These are phyloP conservation scores for Aspergillus neoniger DNA, from an alignment of 2,329 filamentous ascomycete species.

Conservation along the genomic window DNA sequence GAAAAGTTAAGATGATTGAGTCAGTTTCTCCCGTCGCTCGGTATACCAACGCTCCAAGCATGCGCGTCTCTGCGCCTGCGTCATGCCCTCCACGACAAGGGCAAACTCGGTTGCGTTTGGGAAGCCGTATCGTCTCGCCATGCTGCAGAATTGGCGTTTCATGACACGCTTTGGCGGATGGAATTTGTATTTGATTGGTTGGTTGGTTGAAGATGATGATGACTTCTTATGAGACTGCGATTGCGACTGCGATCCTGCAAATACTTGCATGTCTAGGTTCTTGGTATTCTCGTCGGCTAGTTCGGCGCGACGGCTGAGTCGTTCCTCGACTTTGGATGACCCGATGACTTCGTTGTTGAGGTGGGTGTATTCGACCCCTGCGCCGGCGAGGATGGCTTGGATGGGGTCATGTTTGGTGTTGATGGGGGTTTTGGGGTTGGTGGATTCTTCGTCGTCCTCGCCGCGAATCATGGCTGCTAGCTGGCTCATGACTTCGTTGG, in stretches of 20 bases:
- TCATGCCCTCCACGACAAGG: slow-evolving; percentile 86
- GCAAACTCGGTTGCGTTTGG: slow-evolving; percentile 79
- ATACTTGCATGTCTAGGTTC: slow-evolving; percentile 36
- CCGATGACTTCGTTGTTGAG: slow-evolving; percentile 96
- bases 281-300: slow-evolving; percentile 35
- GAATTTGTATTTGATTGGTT: slow-evolving; percentile 60
- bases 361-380: slow-evolving; percentile 92
- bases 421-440: slow-evolving; percentile 32
- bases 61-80: slow-evolving; percentile 74
- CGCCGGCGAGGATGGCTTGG: slow-evolving; percentile 82
- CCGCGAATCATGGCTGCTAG: slow-evolving; percentile 65
- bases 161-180: slow-evolving; percentile 74
- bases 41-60: slow-evolving; percentile 81
- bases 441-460: slow-evolving; percentile 32
- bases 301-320: slow-evolving; percentile 75
- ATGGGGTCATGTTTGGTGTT: slow-evolving; percentile 66
- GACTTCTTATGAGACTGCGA: background rate
- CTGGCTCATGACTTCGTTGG: slow-evolving; percentile 69
- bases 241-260: slow-evolving; percentile 28
- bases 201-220: slow-evolving; percentile 25
- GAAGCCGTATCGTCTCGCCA: slow-evolving; percentile 80
- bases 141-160: slow-evolving; percentile 83
- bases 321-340: slow-evolving; percentile 85
- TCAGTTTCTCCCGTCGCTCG: slow-evolving; percentile 57
- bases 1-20: too few relatives aligned